Evolutionary conservation across 2,329 filamentous ascomycete species (phyloP), one percentile per base, ranked within the genome.

Genomic region (Talaromyces sp.): DNA sequence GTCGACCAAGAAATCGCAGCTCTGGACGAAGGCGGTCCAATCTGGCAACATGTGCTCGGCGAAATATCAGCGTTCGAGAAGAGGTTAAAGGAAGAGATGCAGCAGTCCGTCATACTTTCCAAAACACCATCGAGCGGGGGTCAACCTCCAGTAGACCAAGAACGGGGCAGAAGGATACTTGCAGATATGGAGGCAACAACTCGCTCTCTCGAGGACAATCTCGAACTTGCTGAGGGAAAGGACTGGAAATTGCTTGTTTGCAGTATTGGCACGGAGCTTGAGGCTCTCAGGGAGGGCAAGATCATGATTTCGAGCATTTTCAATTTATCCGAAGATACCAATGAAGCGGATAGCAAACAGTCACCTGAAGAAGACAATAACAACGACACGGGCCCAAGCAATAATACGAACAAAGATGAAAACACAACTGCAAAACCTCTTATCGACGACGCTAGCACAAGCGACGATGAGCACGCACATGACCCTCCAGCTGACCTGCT

Each of bases 231-330:
- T 1, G 80, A 84, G 58, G 74, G 77, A 5, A 79, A 78, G 55
- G 78, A 80, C 57, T 88, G 86, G 86, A 87, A 82, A 58, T 72
- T 88, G 22, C 77, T 88, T 32, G 80, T 87, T 28, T 85, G 82
- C 61, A 85, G 84, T 58, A 84, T 88, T 62, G 84, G 84, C 3
- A 84, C 86, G 1, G 86, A 88, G 68, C 72, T 87, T 2, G 84
- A 86, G 64, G 84, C 86, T 7, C 70, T 81, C 53, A 69, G 69
- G 42, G 72, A 78, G 68, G 79, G 75, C 15, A 70, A 69, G 62
- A 63, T 58, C 10, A 67, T 78, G 62, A 70, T 81, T 36, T 63
- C 71, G 36, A 70, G 68, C 32, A 69, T 71, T 9, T 74, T 79
- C 60, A 65, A 70, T 56, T 62, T 70, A 33, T 61, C 70, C 15